Conservation (phyloP, 768 basidiomycete species). For the Leucocoprinus leucothites region DNA sequence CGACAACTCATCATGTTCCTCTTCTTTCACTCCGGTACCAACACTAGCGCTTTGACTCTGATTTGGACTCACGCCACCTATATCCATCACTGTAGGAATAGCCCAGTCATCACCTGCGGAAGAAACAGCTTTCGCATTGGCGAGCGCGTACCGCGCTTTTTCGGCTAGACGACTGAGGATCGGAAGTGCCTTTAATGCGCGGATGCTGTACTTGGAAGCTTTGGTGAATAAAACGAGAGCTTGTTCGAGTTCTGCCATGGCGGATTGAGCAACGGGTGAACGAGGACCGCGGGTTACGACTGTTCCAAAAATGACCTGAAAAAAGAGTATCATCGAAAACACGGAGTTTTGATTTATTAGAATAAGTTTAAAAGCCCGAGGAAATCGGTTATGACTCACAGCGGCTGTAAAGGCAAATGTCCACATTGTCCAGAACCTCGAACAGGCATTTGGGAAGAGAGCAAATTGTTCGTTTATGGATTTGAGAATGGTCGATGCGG, state of each 20-base stretch:
- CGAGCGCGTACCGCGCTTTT: constrained; percentile 60
- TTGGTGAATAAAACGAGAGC: constrained; percentile 65
- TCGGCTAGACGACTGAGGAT: constrained; percentile 60
- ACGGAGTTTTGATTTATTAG: too few relatives aligned
- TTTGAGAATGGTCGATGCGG: constrained; percentile 55
- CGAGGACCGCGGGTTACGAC: constrained; percentile 73
- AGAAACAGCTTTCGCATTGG: constrained; percentile 38
- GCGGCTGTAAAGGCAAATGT: constrained; percentile 56
- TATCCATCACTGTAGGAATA: constrained; percentile 24
- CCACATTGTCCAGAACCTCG: constrained; percentile 63
- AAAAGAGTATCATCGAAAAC: too few relatives aligned
- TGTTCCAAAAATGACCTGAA: constrained; percentile 73
- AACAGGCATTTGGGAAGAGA: constrained; percentile 41
- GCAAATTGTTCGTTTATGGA: constrained; percentile 46
- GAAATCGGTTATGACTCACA: constrained; percentile 25
- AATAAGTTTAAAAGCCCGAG: neutral
- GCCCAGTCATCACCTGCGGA: constrained; percentile 40
- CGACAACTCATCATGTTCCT: constrained; percentile 62
- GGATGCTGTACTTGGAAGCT: constrained; percentile 53
- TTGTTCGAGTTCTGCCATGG: constrained; percentile 67
- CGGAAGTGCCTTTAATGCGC: constrained; percentile 66
- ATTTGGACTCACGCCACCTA: too few relatives aligned
- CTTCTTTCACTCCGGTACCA: constrained; percentile 43
- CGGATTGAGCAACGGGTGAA: constrained; percentile 62
- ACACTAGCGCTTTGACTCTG: too few relatives aligned